Conservation (phyloP, 371 early-diverging fungal genomes). For the Circinella minor region DNA sequence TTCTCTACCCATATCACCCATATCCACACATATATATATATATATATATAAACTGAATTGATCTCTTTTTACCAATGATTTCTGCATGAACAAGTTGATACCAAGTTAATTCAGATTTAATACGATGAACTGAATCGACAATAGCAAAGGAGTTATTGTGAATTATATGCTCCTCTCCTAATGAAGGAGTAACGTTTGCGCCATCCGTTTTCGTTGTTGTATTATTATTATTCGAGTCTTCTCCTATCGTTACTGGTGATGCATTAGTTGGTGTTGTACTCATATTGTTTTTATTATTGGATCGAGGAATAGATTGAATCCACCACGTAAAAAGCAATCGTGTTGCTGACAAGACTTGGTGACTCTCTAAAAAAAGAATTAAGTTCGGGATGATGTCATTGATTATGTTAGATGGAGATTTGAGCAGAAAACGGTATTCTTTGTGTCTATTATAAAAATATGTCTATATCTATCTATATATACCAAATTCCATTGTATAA, state of each 20-base stretch:
- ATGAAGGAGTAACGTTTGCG: conserved; percentile 2
- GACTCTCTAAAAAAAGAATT: background rate
- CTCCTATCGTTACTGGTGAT: background rate
- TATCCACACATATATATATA: no score
- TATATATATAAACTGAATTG: background rate
- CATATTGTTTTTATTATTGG: background rate
- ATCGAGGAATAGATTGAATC: conserved; percentile 9
- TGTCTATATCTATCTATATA: no score
- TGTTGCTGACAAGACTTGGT: conserved; percentile 4
- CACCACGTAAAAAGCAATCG: conserved; percentile 8
- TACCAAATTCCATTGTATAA: no score
- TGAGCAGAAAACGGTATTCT: no score
- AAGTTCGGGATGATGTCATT: conserved; percentile 8
- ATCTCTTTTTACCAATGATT: conserved; percentile 57
- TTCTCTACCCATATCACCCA: no score
- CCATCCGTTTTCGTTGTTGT: background rate
- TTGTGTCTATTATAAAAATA: no score
- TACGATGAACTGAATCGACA: conserved; percentile 18
- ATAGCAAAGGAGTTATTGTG: conserved; percentile 17
- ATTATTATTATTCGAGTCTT: no score
- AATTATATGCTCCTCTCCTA: background rate
- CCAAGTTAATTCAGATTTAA: conserved; percentile 71
- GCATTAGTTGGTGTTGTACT: background rate
- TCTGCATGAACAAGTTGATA: conserved; percentile 81
- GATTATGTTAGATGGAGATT: background rate